phyloP scores from a whole-genome alignment of 805 yeast genomes.

The Huiozyma naganishii region DNA sequence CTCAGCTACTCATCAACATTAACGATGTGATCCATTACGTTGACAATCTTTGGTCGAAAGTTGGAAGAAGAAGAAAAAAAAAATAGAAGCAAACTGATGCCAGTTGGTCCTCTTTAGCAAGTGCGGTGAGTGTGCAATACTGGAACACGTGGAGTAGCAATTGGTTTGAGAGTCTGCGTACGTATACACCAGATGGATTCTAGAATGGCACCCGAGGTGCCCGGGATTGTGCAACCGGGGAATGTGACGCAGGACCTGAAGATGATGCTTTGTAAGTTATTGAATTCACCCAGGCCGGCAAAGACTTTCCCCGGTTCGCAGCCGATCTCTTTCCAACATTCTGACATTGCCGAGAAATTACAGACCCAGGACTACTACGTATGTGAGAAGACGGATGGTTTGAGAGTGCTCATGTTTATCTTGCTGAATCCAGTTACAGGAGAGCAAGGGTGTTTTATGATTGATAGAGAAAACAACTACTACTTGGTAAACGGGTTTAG shows the following conservation, averaged over 20 bases:
- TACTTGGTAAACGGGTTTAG: conserved; percentile 73
- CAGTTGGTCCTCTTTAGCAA: no score
- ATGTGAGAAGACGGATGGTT: conserved; percentile 93
- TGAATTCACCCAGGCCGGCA: conserved; percentile 41
- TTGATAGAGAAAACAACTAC: conserved; percentile 83
- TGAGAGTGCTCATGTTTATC: conserved; percentile 68
- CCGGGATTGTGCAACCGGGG: conserved; percentile 71
- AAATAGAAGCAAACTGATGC: no score
- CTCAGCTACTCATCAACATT: no score
- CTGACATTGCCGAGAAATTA: conserved; percentile 55
- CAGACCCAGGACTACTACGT: conserved; percentile 73
- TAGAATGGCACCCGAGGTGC: conserved; percentile 67
- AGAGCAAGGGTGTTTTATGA: conserved; percentile 81
- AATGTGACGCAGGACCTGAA: conserved; percentile 59
- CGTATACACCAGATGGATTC: conserved; percentile 14
- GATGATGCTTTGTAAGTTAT: conserved; percentile 52
- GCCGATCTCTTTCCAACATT: conserved; percentile 79
- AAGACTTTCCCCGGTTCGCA: conserved; percentile 80
- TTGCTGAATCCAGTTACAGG: conserved; percentile 53
- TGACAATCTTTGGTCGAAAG: no score
- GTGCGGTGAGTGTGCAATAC: no score
- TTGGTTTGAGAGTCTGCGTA: no score
- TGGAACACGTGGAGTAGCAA: no score
- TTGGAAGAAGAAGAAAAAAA: no score
- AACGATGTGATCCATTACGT: no score